Conservation (phyloP, 352 stramenopile genomes). For the Pythium vanterpoolii region DNA sequence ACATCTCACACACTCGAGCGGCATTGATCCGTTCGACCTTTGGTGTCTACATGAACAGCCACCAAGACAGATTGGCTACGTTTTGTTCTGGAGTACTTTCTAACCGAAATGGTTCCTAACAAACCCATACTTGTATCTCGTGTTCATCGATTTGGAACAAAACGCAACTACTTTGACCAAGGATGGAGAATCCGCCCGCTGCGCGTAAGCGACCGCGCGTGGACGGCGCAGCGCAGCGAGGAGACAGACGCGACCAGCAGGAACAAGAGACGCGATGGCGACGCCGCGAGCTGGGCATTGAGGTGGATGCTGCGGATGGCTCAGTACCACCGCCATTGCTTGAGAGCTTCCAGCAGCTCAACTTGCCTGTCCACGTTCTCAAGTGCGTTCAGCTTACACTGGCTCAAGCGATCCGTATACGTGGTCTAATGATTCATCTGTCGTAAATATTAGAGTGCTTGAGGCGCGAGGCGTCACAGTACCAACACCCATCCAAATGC, state of each 20-base stretch:
- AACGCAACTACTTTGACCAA: not conserved
- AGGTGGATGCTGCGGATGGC: constrained; percentile 23
- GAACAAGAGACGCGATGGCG: constrained; percentile 43
- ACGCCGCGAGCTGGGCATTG: constrained; percentile 52
- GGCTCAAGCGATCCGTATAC: not conserved
- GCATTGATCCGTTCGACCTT: no score
- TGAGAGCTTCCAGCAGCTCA: constrained; percentile 36
- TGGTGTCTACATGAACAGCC: no score
- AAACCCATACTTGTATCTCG: no score
- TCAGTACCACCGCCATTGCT: constrained; percentile 24
- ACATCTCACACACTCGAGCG: no score
- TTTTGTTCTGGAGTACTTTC: no score
- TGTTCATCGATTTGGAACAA: no score
- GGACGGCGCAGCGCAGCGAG: not conserved
- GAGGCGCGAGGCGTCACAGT: constrained; percentile 53
- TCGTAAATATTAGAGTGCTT: constrained; percentile 22
- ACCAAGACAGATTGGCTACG: no score
- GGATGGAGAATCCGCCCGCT: not conserved
- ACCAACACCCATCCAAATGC: constrained; percentile 97
- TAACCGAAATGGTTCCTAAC: not conserved
- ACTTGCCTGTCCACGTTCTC: constrained; percentile 25
- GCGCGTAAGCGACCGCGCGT: constrained; percentile 6
- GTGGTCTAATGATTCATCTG: not conserved
- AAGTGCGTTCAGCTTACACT: constrained; percentile 11
- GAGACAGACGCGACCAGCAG: not conserved